Percentiles rank a stretch among this genome's conserved stretches.
phyloP scores from a whole-genome alignment of 495 filamentous ascomycete species.

The Acidiella bohemica region DNA sequence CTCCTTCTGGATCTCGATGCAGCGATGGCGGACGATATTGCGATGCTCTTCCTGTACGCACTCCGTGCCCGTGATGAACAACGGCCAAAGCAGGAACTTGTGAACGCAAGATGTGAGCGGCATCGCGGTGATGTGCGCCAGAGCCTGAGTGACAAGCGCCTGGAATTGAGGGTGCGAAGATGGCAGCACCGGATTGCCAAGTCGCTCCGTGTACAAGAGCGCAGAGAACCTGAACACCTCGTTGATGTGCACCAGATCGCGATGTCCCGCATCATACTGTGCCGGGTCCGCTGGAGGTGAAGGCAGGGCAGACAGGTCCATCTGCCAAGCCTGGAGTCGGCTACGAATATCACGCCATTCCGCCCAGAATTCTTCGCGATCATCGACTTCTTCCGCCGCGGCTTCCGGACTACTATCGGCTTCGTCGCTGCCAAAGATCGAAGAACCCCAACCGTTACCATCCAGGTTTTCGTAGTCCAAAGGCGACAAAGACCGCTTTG shows the following conservation, averaged over 20 bases:
- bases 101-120: conserved; percentile 51
- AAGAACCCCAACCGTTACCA: conserved; percentile 45
- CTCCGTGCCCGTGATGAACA: conserved; percentile 84
- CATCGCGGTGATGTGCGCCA: conserved; percentile 69
- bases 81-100: conserved; percentile 87
- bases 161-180: conserved; percentile 70
- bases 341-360: conserved; percentile 74
- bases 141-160: conserved; percentile 61
- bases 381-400: conserved; percentile 35
- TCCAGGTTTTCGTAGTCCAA: conserved; percentile 45
- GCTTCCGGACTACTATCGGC: conserved; percentile 32
- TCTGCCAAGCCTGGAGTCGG: conserved; percentile 68
- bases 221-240: conserved; percentile 85
- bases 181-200: conserved; percentile 63
- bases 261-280: conserved; percentile 16
- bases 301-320: conserved; percentile 41
- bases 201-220: conserved; percentile 79
- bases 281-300: conserved; percentile 20
- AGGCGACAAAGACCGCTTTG: neutral
- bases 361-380: conserved; percentile 58
- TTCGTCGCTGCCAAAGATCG: conserved; percentile 15
- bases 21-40: conserved; percentile 60
- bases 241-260: conserved; percentile 53
- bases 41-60: conserved; percentile 74
- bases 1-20: conserved; percentile 71